A percentile compares a stretch with the other conserved stretches of the same genome.
Evolutionary conservation across 768 basidiomycete genomes (phyloP).

Genomic region (Astraeus odoratus): DNA sequence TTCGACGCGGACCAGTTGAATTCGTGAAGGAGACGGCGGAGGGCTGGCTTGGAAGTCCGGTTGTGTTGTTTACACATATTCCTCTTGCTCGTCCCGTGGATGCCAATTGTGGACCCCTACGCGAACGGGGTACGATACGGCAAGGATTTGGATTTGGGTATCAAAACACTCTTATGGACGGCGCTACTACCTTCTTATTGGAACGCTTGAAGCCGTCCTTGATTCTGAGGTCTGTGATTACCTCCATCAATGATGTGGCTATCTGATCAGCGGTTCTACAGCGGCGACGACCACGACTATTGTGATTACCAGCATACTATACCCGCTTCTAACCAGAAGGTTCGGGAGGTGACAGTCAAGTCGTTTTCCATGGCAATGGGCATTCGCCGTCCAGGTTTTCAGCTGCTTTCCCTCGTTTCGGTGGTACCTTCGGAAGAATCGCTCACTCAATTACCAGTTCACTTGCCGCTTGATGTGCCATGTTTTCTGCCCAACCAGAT

Average conservation of each 20-base stretch:
- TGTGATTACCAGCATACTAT: constrained; percentile 66
- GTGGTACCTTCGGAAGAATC: constrained; percentile 19
- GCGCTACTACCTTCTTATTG: constrained; percentile 61
- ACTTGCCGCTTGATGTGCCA: constrained; percentile 43
- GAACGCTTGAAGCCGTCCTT: constrained; percentile 55
- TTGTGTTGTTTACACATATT: constrained; percentile 81
- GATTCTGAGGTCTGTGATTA: constrained; percentile 59
- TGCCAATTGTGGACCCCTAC: constrained; percentile 65
- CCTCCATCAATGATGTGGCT: not conserved
- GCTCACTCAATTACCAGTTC: constrained; percentile 25
- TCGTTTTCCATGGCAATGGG: constrained; percentile 89
- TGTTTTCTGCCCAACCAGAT: constrained; percentile 85
- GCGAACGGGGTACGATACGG: constrained; percentile 69
- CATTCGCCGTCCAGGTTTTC: constrained; percentile 78
- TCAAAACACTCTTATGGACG: constrained; percentile 72
- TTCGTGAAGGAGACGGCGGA: constrained; percentile 40
- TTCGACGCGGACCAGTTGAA: constrained; percentile 45
- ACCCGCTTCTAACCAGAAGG: constrained; percentile 17
- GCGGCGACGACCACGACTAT: constrained; percentile 94
- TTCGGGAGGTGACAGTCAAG: constrained; percentile 81
- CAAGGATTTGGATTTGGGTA: constrained; percentile 75
- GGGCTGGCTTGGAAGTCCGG: constrained; percentile 32
- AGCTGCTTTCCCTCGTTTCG: constrained; percentile 71
- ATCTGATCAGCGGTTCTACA: constrained; percentile 26
- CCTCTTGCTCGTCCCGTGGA: constrained; percentile 73